Base-by-base conservation (phyloP, 345 rosid species). In the Eucalyptus albens region DNA sequence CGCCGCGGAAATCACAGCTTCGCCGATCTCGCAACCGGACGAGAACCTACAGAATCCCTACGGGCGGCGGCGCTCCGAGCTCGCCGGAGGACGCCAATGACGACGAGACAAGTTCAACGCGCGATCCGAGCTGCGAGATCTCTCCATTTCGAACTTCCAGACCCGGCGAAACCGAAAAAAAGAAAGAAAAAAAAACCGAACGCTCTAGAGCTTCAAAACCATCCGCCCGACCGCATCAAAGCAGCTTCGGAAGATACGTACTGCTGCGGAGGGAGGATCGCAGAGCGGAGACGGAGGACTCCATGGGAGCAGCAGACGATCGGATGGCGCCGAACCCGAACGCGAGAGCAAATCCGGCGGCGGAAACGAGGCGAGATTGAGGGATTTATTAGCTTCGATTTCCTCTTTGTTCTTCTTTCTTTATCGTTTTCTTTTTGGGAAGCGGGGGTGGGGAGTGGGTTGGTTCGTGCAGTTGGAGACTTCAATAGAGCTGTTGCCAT, bases 191-290 rank as follows among this genome's bases (percentile, higher is more conserved):
- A 2, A 13, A 10, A 51, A 3, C 24, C 27, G 15, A 37, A 77
- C 83, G 42, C 83, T 40, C 47, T 11, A 77, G 83, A 11, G 47
- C 10, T 42, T 77, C 47, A 21, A 15, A 40, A 40, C 4, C 45
- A 40, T 22, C 47, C 47, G 83, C 83, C 83, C 83, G 0, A 4
- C 83, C 24, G 83, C 47, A 40, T 21, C 7, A 2, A 24, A 37
- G 83, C 83, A 21, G 83, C 13, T 26, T 7, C 24, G 26, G 22
- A 62, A 88, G 86, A 86, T 45, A 87, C 89, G 90, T 91, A 98
- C 99, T 92, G 89, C 99, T 90, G 89, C 89, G 94, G 88, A 95
- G 29, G 62, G 62, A 91, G 86, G 97, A 96, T 90, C 95, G 97
- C 88, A 96, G 94, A 90, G 92, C 91, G 55, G 95, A 90, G 51